These are phyloP conservation scores for Amanita polypyramis DNA, from an alignment of 768 basidiomycete species.

Conservation along the genomic window DNA sequence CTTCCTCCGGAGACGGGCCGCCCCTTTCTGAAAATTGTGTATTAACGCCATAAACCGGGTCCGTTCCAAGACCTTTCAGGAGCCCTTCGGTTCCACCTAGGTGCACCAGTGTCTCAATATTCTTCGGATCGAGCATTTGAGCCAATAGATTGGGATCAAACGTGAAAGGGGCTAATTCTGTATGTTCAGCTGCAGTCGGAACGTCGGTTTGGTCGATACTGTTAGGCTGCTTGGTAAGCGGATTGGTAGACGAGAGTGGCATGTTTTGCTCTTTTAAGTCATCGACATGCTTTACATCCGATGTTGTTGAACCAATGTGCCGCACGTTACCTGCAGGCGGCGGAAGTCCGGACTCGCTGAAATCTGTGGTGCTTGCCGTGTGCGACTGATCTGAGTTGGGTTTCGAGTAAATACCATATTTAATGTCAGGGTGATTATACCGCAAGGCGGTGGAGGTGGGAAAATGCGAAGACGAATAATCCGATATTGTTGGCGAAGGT, in stretches of 20 bases:
- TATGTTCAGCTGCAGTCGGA: constrained; percentile 24
- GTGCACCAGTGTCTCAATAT: constrained; percentile 45
- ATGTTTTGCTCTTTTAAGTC: constrained; percentile 9
- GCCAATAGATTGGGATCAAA: constrained; percentile 73
- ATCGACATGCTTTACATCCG: constrained; percentile 2
- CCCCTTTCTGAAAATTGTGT: constrained; percentile 16
- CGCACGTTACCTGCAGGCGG: constrained; percentile 13
- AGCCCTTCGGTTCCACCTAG: constrained; percentile 68
- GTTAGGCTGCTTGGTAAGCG: constrained; percentile 12
- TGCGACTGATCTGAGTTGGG: constrained; percentile 24
- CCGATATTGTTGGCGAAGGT: constrained; percentile 71
- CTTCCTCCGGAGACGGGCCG: constrained; percentile 11
- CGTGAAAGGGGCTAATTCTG: constrained; percentile 52
- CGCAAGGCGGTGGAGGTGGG: constrained; percentile 45
- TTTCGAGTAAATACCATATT: constrained; percentile 44
- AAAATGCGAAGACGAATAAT: constrained; percentile 52
- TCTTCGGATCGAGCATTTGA: constrained; percentile 85
- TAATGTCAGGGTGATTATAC: constrained; percentile 54
- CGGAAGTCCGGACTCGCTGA: constrained; percentile 25
- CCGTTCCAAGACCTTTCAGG: constrained; percentile 65
- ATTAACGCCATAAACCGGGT: constrained; percentile 38
- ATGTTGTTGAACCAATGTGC: not conserved
- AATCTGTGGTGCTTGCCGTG: constrained; percentile 22
- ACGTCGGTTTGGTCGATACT: constrained; percentile 23
- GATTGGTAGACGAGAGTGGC: constrained; percentile 16